These are phyloP conservation scores for Acanthamoeba triangularis DNA, from an alignment of 208 protist genomes.

Conservation along the genomic window DNA sequence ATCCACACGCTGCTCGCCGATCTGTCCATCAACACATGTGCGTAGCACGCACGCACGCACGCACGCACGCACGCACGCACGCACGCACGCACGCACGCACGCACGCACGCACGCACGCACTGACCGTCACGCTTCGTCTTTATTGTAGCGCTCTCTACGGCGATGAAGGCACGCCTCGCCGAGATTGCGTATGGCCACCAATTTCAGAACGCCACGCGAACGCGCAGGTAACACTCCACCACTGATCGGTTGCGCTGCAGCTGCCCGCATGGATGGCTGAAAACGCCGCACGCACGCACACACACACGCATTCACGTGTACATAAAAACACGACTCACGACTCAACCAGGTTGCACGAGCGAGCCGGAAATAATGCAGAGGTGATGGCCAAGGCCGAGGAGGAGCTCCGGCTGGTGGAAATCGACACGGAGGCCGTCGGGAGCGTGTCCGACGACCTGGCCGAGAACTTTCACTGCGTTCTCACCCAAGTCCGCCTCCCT, in stretches of 20 bases:
- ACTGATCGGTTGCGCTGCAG: not conserved
- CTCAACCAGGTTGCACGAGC: not conserved
- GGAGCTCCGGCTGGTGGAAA: not conserved
- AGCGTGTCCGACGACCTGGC: not conserved
- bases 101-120: not conserved
- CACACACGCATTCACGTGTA: not conserved
- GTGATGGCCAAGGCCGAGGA: not conserved
- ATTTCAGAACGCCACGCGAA: not conserved
- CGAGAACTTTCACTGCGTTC: constrained; percentile 19
- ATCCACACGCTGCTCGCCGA: not conserved
- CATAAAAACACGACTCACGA: too few species aligned
- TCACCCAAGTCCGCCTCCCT: not conserved
- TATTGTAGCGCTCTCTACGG: constrained; percentile 5
- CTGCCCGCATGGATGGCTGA: too few species aligned
- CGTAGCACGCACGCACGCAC: not conserved
- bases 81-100: not conserved
- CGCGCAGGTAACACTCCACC: not conserved
- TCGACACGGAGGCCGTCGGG: not conserved
- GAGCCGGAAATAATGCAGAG: not conserved
- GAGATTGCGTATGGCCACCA: constrained; percentile 6
- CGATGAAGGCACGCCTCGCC: not conserved
- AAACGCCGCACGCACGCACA: too few species aligned
- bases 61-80: not conserved
- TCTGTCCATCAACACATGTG: not conserved
- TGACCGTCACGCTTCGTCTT: not conserved